phyloP scores from a whole-genome alignment of 495 filamentous ascomycete genomes.

The Hypoxylon fragiforme region DNA sequence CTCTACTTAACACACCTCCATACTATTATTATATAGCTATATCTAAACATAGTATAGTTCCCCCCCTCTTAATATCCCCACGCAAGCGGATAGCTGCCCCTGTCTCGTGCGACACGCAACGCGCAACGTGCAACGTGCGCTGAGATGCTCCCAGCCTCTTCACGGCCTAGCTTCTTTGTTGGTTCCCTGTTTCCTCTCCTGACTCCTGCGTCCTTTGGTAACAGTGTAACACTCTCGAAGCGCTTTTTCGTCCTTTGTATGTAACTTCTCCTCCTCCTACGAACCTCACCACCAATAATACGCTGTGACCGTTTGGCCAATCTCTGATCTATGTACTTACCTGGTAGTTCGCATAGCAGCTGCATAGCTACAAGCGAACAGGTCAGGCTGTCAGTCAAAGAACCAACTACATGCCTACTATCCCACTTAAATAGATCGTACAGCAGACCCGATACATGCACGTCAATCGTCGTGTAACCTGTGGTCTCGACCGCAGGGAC shows the following conservation, averaged over 20 bases:
- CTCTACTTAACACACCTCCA: too few relatives aligned
- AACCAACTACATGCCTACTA: neutral
- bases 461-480: slow-evolving; percentile 13
- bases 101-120: slow-evolving; percentile 5
- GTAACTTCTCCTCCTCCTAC: slow-evolving; percentile 3
- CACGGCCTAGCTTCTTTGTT: neutral
- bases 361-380: too few relatives aligned
- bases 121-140: slow-evolving; percentile 21
- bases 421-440: slow-evolving; percentile 8
- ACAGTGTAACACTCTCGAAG: slow-evolving; percentile 18
- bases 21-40: too few relatives aligned
- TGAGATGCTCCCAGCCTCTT: slow-evolving; percentile 34
- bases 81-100: neutral
- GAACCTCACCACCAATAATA: slow-evolving; percentile 4
- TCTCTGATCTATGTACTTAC: too few relatives aligned
- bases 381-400: too few relatives aligned
- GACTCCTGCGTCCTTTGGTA: slow-evolving; percentile 27
- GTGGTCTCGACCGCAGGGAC: slow-evolving; percentile 2
- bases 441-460: slow-evolving; percentile 11
- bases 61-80: neutral
- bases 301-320: too few relatives aligned
- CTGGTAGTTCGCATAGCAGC: too few relatives aligned
- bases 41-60: too few relatives aligned
- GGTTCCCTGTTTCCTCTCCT: slow-evolving; percentile 9
- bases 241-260: slow-evolving; percentile 6